phyloP scores from a whole-genome alignment of 768 basidiomycete species.

The Dacryopinax spathularia region DNA sequence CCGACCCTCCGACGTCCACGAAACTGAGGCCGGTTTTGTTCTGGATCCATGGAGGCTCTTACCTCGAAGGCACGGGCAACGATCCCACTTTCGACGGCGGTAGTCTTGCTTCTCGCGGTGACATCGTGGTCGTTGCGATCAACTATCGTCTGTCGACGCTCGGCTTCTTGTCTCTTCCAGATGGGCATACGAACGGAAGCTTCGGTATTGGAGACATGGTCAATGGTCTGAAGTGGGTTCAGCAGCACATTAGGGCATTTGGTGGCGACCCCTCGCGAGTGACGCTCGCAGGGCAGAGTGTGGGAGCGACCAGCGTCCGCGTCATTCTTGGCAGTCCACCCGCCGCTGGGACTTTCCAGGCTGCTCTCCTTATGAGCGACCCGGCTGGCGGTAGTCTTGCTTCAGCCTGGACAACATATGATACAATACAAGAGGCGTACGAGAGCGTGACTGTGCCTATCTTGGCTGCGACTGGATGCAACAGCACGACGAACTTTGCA shows the following conservation, averaged over 20 bases:
- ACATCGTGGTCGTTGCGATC: slow-evolving; percentile 9
- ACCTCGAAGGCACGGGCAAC: slow-evolving; percentile 14
- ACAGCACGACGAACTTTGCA: slow-evolving; percentile 18
- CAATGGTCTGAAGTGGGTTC: slow-evolving; percentile 34
- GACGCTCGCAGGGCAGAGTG: slow-evolving; percentile 42
- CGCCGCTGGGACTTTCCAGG: slow-evolving; percentile 29
- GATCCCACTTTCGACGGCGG: slow-evolving; percentile 15
- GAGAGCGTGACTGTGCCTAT: slow-evolving; percentile 27
- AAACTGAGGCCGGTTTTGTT: slow-evolving; percentile 16
- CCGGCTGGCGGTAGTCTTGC: slow-evolving; percentile 37
- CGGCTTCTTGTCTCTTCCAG: slow-evolving; percentile 30
- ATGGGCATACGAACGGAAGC: slow-evolving; percentile 17
- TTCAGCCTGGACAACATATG: slow-evolving; percentile 35
- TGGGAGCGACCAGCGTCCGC: slow-evolving; percentile 35
- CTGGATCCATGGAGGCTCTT: slow-evolving; percentile 20
- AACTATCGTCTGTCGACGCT: slow-evolving; percentile 10
- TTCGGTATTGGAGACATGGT: slow-evolving; percentile 26
- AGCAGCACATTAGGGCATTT: slow-evolving; percentile 39
- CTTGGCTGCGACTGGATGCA: slow-evolving; percentile 29
- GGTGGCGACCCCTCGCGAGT: slow-evolving; percentile 41
- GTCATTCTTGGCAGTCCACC: slow-evolving; percentile 18
- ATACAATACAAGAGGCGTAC: slow-evolving; percentile 31
- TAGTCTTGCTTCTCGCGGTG: slow-evolving; percentile 8
- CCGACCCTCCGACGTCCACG: neutral
- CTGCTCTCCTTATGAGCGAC: slow-evolving; percentile 33